Conservation (phyloP, 2,329 filamentous ascomycete species). For the Epichloe amarillans region DNA sequence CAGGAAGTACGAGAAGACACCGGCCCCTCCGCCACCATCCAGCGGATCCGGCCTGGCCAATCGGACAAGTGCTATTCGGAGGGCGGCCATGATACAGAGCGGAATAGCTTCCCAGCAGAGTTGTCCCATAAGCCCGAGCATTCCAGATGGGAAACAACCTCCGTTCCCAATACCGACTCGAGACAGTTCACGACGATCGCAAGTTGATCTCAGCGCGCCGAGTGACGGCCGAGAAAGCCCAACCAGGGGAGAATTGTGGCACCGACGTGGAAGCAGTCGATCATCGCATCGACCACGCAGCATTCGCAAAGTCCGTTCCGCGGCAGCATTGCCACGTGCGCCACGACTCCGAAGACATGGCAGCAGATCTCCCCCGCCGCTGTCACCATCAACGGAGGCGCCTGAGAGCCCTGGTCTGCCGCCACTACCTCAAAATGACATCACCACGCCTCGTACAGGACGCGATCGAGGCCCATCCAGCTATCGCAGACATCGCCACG, state of each 20-base stretch:
- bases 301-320: conserved; percentile 76
- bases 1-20: conserved; percentile 25
- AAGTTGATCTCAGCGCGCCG: conserved; percentile 48
- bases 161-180: conserved; percentile 87
- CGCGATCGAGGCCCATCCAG: conserved; percentile 22
- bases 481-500: conserved; percentile 37
- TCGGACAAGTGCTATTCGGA: conserved; percentile 48
- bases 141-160: conserved; percentile 48
- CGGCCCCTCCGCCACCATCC: conserved; percentile 10
- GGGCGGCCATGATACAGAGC: conserved; percentile 67
- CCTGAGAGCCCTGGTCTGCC: conserved; percentile 60
- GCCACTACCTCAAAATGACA: conserved; percentile 59
- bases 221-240: conserved; percentile 70
- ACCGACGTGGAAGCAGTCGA: conserved; percentile 35
- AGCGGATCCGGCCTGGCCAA: conserved; percentile 28
- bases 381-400: conserved; percentile 54
- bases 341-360: conserved; percentile 34
- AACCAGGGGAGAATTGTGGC: conserved; percentile 45
- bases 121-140: conserved; percentile 51
- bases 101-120: conserved; percentile 54
- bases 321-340: conserved; percentile 52
- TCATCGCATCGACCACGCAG: conserved; percentile 44
- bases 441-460: conserved; percentile 45
- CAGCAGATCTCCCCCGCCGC: conserved; percentile 52
- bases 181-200: conserved; percentile 70